A percentile compares a stretch with the other conserved stretches of the same genome.
Evolutionary conservation across 805 yeast genomes (phyloP).

Genomic region (Kluyveromyces wickerhamii): DNA sequence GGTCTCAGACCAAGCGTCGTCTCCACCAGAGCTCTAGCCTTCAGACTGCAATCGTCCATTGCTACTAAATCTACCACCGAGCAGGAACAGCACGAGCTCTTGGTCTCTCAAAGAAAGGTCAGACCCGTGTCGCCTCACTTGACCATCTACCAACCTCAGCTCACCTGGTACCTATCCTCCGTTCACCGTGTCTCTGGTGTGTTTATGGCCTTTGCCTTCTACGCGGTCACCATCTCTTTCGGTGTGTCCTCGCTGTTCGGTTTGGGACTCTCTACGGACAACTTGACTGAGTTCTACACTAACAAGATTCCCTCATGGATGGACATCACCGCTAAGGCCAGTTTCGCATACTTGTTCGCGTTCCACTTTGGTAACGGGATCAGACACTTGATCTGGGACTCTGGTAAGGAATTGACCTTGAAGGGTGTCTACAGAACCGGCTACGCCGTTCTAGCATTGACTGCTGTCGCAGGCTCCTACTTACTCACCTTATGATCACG

Average conservation of each 20-base stretch:
- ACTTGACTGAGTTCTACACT: slow-evolving; percentile 32
- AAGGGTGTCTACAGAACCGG: slow-evolving; percentile 93
- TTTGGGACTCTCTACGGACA: slow-evolving; percentile 31
- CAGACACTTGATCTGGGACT: slow-evolving; percentile 93
- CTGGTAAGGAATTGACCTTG: slow-evolving; percentile 68
- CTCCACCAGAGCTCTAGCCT: slow-evolving; percentile 15
- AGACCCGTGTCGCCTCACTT: slow-evolving; percentile 92
- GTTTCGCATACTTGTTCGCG: slow-evolving; percentile 74
- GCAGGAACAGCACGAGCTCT: slow-evolving; percentile 57
- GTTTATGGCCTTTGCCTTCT: slow-evolving; percentile 68
- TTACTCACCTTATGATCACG: slow-evolving; percentile 34
- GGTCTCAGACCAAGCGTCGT: slow-evolving; percentile 5
- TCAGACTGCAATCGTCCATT: slow-evolving; percentile 1
- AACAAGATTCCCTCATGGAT: slow-evolving; percentile 57
- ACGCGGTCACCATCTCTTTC: slow-evolving; percentile 66
- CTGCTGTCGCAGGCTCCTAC: slow-evolving; percentile 50
- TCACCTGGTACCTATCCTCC: slow-evolving; percentile 74
- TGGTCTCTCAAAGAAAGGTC: slow-evolving; percentile 72
- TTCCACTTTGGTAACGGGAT: slow-evolving; percentile 83
- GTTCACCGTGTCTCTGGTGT: slow-evolving; percentile 88
- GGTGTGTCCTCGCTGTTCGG: slow-evolving; percentile 66
- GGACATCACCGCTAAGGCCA: slow-evolving; percentile 58
- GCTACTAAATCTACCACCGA: slow-evolving; percentile 46
- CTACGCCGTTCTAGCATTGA: slow-evolving; percentile 65
- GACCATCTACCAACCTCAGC: slow-evolving; percentile 82